These are phyloP conservation scores for Lasiodiplodia hormozganensis DNA, from an alignment of 2,329 filamentous ascomycete genomes.

Conservation along the genomic window DNA sequence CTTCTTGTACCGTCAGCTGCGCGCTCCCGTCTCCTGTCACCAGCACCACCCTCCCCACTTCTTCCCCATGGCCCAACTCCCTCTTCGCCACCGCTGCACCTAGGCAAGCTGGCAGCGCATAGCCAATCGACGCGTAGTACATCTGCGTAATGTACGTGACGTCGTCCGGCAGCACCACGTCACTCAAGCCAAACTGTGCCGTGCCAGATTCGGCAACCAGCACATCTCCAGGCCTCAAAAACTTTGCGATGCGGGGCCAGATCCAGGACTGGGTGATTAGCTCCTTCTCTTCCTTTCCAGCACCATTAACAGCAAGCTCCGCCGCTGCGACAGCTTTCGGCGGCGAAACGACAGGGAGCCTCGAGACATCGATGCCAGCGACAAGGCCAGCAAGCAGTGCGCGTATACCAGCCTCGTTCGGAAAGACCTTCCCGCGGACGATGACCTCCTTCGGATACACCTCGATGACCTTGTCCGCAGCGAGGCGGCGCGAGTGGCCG, in stretches of 20 bases:
- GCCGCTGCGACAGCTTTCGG: neutral
- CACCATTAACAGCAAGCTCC: slow-evolving; percentile 29
- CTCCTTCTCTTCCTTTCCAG: too few relatives aligned
- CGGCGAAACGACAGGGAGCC: neutral
- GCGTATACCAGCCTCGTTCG: neutral
- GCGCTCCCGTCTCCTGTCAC: neutral
- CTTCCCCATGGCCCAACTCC: slow-evolving; percentile 14
- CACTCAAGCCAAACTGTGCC: slow-evolving; percentile 37
- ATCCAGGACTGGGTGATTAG: neutral
- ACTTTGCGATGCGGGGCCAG: slow-evolving; percentile 35
- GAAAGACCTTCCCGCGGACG: neutral
- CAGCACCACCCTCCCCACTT: neutral
- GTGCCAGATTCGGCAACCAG: slow-evolving; percentile 66
- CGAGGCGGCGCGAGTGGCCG: slow-evolving; percentile 1
- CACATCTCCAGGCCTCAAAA: slow-evolving; percentile 61
- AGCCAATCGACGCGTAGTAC: slow-evolving; percentile 67
- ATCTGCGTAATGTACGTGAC: slow-evolving; percentile 57
- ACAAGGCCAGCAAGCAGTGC: neutral
- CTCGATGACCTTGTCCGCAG: neutral
- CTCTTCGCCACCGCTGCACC: slow-evolving; percentile 56
- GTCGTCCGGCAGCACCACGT: slow-evolving; percentile 50
- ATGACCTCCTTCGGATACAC: neutral
- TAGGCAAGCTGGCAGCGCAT: slow-evolving; percentile 64
- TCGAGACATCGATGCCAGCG: neutral
- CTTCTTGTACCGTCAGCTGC: slow-evolving; percentile 29